Base-by-base conservation (phyloP, 768 basidiomycete genomes). In the Tubosaeta sp. region DNA sequence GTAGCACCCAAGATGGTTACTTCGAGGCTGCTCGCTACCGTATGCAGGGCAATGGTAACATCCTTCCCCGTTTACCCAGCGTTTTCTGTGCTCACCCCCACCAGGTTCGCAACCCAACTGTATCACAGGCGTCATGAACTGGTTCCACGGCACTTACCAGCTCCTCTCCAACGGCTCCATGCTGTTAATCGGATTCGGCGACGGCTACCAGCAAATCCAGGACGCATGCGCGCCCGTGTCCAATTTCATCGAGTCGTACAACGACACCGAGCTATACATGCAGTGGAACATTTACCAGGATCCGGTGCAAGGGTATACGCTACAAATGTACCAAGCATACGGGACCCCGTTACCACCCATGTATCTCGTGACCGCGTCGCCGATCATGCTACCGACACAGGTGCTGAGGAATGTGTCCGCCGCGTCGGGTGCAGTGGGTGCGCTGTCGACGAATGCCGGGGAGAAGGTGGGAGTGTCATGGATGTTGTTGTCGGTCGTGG, bases 121-220 rank as follows among this genome's bases (percentile, higher is more conserved):
- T 72, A 93, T 97, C 62, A 86, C 85, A 12, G 95, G 88, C 13
- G 81, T 88, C 65, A 80, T 97, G 62, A 80, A 82, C 61, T 99
- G 91, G 90, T 84, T 83, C 57, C 97, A 98, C 67, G 97, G 97
- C 12, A 84, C 68, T 27, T 94, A 86, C 71, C 53, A 65, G 0
- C 70, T 88, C 42, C 72, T 81, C 53, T 19, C 73, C 48, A 95
- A 97, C 63, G 93, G 93, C 7, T 95, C 92, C 10, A 81, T 98
- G 53, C 67, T 79, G 37, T 72, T 92, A 62, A 71, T 65, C 3
- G 90, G 94, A 2, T 79, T 92, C 56, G 80, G 77, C 16, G 95
- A 99, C 66, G 95, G 95, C 14, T 90, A 83, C 71, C 92, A 97
- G 67, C 95, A 95, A 75, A 79, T 97, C 37, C 93, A 99, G 74